Percentiles rank a stretch among this genome's conserved stretches.
phyloP scores from a whole-genome alignment of 257 asterid species.

The Linderniella brevidens region DNA sequence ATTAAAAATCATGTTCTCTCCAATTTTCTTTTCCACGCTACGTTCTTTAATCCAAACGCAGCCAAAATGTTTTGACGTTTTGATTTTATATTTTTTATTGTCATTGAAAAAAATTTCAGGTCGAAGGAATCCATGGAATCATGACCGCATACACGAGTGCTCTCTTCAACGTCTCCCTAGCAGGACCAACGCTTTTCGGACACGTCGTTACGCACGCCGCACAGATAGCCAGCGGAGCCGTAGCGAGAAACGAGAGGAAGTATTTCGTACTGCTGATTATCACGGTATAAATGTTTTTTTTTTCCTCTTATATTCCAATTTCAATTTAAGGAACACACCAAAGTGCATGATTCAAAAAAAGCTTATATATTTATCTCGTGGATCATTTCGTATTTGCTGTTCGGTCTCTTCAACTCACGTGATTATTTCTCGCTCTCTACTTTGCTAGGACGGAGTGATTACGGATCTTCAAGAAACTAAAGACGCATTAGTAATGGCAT shows the following conservation, averaged over 20 bases:
- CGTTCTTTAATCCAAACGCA: too few relatives aligned
- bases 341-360: background rate
- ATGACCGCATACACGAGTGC: constrained; percentile 78
- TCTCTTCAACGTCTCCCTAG: constrained; percentile 77
- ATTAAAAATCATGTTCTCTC: too few relatives aligned
- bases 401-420: too few relatives aligned
- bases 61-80: constrained; percentile 4
- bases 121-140: constrained; percentile 83
- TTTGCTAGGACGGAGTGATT: constrained; percentile 79
- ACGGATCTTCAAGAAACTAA: constrained; percentile 98
- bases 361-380: constrained; percentile 2
- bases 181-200: constrained; percentile 96
- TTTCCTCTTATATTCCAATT: constrained; percentile 4
- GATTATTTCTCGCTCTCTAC: background rate
- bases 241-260: constrained; percentile 51
- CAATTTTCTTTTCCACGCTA: too few relatives aligned
- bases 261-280: constrained; percentile 75
- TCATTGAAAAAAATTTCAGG: constrained; percentile 43
- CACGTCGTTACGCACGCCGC: constrained; percentile 76
- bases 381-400: too few relatives aligned
- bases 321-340: constrained; percentile 5
- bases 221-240: constrained; percentile 72
- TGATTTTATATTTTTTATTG: constrained; percentile 9
- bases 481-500: constrained; percentile 84
- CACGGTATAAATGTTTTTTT: constrained; percentile 37